Evolutionary conservation across 768 basidiomycete genomes (phyloP).

Genomic region (Postia placenta): DNA sequence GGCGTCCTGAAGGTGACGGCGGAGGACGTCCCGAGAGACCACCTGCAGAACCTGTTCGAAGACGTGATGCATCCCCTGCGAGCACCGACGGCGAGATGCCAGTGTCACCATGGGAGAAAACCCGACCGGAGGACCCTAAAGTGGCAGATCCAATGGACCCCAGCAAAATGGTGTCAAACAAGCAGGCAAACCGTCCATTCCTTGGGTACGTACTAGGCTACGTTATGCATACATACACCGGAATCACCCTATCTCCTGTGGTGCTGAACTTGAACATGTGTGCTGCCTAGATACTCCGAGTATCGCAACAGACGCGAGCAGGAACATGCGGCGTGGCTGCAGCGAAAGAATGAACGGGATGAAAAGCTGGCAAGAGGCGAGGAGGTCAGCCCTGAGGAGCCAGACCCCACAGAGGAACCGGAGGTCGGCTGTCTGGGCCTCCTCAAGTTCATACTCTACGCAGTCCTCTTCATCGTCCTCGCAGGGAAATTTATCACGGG

Average conservation of each 20-base stretch:
- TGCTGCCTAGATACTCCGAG: conserved; percentile 49
- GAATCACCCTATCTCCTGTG: conserved; percentile 1
- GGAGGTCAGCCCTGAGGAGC: conserved; percentile 64
- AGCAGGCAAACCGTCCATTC: conserved; percentile 82
- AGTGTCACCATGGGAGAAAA: conserved; percentile 21
- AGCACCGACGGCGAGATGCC: conserved; percentile 8
- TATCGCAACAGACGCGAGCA: conserved; percentile 58
- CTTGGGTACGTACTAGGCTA: conserved; percentile 76
- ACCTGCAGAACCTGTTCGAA: conserved; percentile 1
- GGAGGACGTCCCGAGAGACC: conserved; percentile 14
- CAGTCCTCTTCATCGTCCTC: conserved; percentile 46
- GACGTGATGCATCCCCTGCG: not conserved
- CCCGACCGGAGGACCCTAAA: conserved; percentile 36
- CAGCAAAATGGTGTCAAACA: conserved; percentile 68
- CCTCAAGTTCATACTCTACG: conserved; percentile 61
- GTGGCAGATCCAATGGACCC: conserved; percentile 60
- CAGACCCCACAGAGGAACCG: conserved; percentile 62
- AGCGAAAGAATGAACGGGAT: conserved; percentile 65
- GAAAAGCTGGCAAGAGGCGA: conserved; percentile 72
- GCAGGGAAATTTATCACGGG: conserved; percentile 82
- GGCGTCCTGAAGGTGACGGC: conserved; percentile 32
- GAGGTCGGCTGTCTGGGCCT: conserved; percentile 62
- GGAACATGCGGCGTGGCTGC: conserved; percentile 57
- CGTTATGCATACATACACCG: no score
- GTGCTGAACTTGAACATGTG: not conserved